Evolutionary conservation across 768 basidiomycete genomes (phyloP).

Genomic region (Tulasnella sp.): DNA sequence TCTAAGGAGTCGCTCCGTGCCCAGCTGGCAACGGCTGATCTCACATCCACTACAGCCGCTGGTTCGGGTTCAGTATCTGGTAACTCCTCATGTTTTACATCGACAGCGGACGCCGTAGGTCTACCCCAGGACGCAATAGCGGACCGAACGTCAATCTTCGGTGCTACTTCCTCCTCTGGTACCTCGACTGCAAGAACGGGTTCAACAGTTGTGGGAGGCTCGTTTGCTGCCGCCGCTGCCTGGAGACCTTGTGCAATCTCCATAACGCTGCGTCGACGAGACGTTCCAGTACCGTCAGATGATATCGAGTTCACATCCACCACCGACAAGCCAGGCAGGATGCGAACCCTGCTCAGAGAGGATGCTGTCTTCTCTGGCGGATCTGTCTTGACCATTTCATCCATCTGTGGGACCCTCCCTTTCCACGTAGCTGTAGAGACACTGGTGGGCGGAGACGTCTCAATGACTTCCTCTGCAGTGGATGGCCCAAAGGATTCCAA

Average conservation of each 20-base stretch:
- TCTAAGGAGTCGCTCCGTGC: background rate
- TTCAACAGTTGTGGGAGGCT: constrained; percentile 10
- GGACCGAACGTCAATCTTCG: constrained; percentile 16
- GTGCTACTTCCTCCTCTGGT: constrained; percentile 14
- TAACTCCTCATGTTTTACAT: background rate
- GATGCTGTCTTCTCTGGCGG: background rate
- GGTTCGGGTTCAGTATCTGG: background rate
- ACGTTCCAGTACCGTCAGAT: background rate
- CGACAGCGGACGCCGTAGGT: background rate
- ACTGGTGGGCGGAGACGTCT: background rate
- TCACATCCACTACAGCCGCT: background rate
- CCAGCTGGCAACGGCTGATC: constrained; percentile 8
- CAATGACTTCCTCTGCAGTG: background rate
- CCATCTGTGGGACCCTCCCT: background rate
- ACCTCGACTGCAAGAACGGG: background rate
- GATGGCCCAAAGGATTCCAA: background rate
- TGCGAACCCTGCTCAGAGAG: constrained; percentile 15
- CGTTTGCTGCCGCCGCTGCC: constrained; percentile 25
- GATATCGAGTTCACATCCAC: background rate
- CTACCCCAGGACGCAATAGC: constrained; percentile 19
- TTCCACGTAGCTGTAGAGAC: background rate
- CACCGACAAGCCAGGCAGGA: constrained; percentile 33
- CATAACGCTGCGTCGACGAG: constrained; percentile 44
- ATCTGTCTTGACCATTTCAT: background rate
- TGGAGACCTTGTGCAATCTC: constrained; percentile 58